Conservation (phyloP, 1,284 basidiomycete species). For the Ceratobasidium sp. region DNA sequence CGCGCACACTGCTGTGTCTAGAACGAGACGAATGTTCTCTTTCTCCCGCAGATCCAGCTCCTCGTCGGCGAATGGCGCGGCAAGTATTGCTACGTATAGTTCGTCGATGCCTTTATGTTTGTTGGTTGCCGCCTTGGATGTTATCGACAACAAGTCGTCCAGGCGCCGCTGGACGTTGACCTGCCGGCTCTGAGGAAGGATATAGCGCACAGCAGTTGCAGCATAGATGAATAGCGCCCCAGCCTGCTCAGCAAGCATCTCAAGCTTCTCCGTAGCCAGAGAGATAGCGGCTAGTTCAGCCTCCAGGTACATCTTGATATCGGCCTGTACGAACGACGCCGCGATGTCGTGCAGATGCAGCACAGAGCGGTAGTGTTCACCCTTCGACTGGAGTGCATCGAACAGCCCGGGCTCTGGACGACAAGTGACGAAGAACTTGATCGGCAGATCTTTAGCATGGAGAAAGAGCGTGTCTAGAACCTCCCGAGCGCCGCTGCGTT, state of each 20-base stretch:
- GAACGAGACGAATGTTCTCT: background rate
- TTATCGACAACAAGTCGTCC: background rate
- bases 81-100: background rate
- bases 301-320: slow-evolving; percentile 38
- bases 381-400: background rate
- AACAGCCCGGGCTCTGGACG: background rate
- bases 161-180: background rate
- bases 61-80: background rate
- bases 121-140: background rate
- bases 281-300: background rate
- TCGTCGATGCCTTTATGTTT: background rate
- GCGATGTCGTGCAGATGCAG: slow-evolving; percentile 37
- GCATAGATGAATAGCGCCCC: slow-evolving; percentile 40
- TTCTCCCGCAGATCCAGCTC: background rate
- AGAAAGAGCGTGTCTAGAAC: background rate
- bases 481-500: background rate
- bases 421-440: slow-evolving; percentile 22
- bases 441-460: background rate
- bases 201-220: slow-evolving; percentile 16
- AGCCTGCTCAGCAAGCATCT: slow-evolving; percentile 14
- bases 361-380: background rate
- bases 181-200: background rate
- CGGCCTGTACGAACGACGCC: slow-evolving; percentile 28
- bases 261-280: background rate
- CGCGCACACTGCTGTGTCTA: background rate